Evolutionary conservation across 257 asterid genomes (phyloP), one percentile per base, ranked within the genome.

Genomic region (Avicennia marina): DNA sequence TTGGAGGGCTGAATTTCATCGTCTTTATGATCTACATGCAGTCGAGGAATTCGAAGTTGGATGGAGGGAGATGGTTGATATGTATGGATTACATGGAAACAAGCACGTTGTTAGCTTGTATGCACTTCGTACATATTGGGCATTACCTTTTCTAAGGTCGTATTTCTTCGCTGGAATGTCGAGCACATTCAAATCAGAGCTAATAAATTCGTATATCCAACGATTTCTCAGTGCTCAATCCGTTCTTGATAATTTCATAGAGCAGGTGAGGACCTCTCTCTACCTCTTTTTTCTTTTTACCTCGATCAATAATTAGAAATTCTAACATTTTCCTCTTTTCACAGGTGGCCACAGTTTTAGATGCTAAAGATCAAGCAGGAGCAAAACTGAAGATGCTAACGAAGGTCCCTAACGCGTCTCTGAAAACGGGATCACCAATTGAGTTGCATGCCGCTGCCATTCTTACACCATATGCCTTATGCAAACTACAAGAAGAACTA

Each of bases 91-190:
- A 24, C 78, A 67, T 29, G 80, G 80, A 36, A 81, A 81, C 73
- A 78, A 72, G 67, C 88, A 72, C 46, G 65, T 75, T 18, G 67
- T 53, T 46, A 81, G 85, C 69, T 63, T 81, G 77, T 81, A 77
- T 53, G 80, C 88, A 24, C 73, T 75, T 62, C 88, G 85, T 41
- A 70, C 61, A 1, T 72, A 57, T 61, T 81, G 88, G 88, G 88
- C 88, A 7, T 65, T 74, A 29, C 85, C 88, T 5, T 81, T 72
- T 33, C 58, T 78, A 56, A 68, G 78, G 56, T 66, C 78, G 19
- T 59, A 72, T 56, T 78, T 78, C 72, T 81, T 81, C 62, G 88
- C 85, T 1, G 88, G 88, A 58, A 72, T 81, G 85, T 67, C 81
- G 1, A 64, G 38, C 53, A 48, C 88, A 36, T 72, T 70, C 53